These are phyloP conservation scores for Phyllachora maydis DNA, from an alignment of 2,329 filamentous ascomycete genomes.

Conservation along the genomic window DNA sequence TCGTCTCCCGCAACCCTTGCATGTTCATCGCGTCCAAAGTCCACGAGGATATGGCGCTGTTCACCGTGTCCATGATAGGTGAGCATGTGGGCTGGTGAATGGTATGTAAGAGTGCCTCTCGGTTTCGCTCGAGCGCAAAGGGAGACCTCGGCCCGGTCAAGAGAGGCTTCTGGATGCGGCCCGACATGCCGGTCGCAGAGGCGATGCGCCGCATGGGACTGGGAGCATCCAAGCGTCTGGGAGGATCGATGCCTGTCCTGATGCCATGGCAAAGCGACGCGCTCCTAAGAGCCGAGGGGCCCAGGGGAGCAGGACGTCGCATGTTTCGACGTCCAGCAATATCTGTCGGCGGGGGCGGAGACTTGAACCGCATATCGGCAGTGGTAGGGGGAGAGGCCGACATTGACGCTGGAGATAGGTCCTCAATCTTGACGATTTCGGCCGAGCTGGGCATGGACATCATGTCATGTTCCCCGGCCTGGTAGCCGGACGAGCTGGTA, in stretches of 20 bases:
- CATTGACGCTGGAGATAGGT: slow-evolving; percentile 11
- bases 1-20: slow-evolving; percentile 16
- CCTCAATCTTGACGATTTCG: slow-evolving; percentile 5
- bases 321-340: slow-evolving; percentile 31
- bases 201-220: slow-evolving; percentile 31
- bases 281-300: slow-evolving; percentile 21
- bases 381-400: slow-evolving; percentile 10
- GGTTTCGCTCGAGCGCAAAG: slow-evolving; percentile 20
- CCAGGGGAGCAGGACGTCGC: slow-evolving; percentile 25
- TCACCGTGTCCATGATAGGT: slow-evolving; percentile 16
- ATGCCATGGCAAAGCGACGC: slow-evolving; percentile 17
- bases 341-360: slow-evolving; percentile 26
- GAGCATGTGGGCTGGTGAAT: slow-evolving; percentile 21
- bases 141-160: slow-evolving; percentile 19
- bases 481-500: too few species aligned
- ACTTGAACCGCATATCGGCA: slow-evolving; percentile 19
- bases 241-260: slow-evolving; percentile 25
- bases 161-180: slow-evolving; percentile 18
- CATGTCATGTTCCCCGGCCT: too few species aligned
- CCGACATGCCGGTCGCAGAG: slow-evolving; percentile 23
- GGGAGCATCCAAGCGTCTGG: slow-evolving; percentile 20
- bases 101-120: slow-evolving; percentile 17
- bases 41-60: slow-evolving; percentile 20
- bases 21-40: slow-evolving; percentile 6
- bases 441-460: too few species aligned